Percentiles rank a stretch among this genome's conserved stretches.
Evolutionary conservation across 352 stramenopile species (phyloP).

Genomic region (Globisporangium polare): DNA sequence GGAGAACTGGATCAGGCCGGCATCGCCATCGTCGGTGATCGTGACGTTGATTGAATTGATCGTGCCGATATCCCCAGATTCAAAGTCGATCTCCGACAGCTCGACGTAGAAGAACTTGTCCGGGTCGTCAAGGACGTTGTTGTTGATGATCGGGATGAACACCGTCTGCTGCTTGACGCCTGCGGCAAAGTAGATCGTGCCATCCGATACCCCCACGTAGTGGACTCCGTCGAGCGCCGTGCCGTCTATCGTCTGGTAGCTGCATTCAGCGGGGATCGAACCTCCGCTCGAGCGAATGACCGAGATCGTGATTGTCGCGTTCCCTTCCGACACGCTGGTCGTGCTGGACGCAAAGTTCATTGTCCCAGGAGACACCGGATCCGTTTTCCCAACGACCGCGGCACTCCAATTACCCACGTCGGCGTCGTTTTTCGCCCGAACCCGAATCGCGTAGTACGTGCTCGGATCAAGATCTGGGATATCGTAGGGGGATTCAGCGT

Average conservation of each 20-base stretch:
- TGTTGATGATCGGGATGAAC: constrained; percentile 43
- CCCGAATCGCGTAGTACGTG: constrained; percentile 29
- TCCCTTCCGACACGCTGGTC: constrained; percentile 26
- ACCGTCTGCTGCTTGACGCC: constrained; percentile 22
- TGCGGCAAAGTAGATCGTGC: constrained; percentile 26
- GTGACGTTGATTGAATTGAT: constrained; percentile 20
- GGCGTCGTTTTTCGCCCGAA: constrained; percentile 24
- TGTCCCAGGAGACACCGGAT: constrained; percentile 40
- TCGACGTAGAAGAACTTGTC: constrained; percentile 44
- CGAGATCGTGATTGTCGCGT: constrained; percentile 5
- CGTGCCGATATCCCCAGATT: constrained; percentile 29
- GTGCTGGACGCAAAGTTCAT: constrained; percentile 27
- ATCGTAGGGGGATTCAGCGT: not conserved
- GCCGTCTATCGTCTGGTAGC: constrained; percentile 27
- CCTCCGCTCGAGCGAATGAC: constrained; percentile 33
- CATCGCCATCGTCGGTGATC: constrained; percentile 49
- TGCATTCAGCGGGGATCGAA: constrained; percentile 30
- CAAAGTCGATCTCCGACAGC: constrained; percentile 18
- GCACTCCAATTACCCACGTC: constrained; percentile 29
- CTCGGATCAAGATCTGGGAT: constrained; percentile 22
- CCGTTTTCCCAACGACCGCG: constrained; percentile 26
- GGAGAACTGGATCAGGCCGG: constrained; percentile 33
- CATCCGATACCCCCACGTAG: constrained; percentile 17
- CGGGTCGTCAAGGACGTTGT: constrained; percentile 38
- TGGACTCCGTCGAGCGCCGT: constrained; percentile 30